A percentile compares a stretch with the other conserved stretches of the same genome.
Evolutionary conservation across 768 basidiomycete species (phyloP).

Genomic region (Lentinula raphanica): DNA sequence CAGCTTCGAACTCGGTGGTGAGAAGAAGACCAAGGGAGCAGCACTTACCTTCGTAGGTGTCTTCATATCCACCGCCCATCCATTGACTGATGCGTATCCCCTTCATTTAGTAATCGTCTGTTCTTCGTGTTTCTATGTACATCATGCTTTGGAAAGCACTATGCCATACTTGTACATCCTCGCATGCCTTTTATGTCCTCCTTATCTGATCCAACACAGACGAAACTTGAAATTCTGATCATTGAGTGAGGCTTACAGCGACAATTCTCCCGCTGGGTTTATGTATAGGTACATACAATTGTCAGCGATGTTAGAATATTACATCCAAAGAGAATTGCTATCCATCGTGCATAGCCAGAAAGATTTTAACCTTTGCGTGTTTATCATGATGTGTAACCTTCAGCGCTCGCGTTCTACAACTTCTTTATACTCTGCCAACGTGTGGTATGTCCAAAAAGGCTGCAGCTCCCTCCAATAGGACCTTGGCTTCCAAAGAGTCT

Average conservation of each 20-base stretch:
- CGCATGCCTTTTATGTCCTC: neutral
- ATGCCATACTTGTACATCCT: neutral
- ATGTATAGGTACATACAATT: too few species aligned
- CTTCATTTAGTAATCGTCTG: neutral
- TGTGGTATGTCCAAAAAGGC: conserved; percentile 1
- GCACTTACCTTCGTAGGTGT: conserved; percentile 86
- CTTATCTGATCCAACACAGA: neutral
- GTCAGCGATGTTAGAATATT: too few species aligned
- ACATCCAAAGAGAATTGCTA: too few species aligned
- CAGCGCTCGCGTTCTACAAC: neutral
- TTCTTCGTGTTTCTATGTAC: neutral
- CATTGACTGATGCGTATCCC: neutral
- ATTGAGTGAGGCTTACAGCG: neutral
- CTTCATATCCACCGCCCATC: neutral
- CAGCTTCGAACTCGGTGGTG: conserved; percentile 98
- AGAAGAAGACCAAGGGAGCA: conserved; percentile 99
- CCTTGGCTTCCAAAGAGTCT: conserved; percentile 77
- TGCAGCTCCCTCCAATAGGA: conserved; percentile 32
- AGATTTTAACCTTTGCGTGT: too few species aligned
- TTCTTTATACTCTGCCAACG: neutral
- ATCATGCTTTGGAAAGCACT: neutral
- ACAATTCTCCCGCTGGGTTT: too few species aligned
- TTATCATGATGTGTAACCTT: neutral
- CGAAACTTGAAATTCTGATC: neutral
- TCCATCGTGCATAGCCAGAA: too few species aligned